These are phyloP conservation scores for Pythium rhizo-oryzae DNA, from an alignment of 352 stramenopile genomes.

Conservation along the genomic window DNA sequence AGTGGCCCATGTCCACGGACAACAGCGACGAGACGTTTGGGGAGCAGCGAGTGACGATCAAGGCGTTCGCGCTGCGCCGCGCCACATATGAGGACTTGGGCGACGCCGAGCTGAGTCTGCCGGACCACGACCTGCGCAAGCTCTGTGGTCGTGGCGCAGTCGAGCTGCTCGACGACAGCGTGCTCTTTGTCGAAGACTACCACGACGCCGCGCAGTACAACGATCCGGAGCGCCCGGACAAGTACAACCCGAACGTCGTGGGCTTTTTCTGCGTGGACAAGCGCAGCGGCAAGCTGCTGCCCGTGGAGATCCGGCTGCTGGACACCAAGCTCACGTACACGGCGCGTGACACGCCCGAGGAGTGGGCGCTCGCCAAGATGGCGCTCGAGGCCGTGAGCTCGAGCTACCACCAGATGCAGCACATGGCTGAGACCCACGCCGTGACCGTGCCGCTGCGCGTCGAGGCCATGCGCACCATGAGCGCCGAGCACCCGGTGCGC, in stretches of 20 bases:
- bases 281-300: background rate
- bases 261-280: conserved; percentile 20
- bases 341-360: conserved; percentile 6
- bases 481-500: conserved; percentile 8
- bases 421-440: conserved; percentile 26
- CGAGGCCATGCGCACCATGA: background rate
- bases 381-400: conserved; percentile 11
- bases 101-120: background rate
- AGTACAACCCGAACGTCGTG: conserved; percentile 22
- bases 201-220: conserved; percentile 15
- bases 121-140: background rate
- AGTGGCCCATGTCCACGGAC: conserved; percentile 29
- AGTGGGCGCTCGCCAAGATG: conserved; percentile 30
- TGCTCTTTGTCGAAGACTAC: conserved; percentile 20
- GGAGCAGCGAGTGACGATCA: conserved; percentile 34
- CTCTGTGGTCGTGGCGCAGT: conserved; percentile 4
- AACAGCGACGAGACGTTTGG: conserved; percentile 47
- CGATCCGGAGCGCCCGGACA: conserved; percentile 5
- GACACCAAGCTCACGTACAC: conserved; percentile 23
- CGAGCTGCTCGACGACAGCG: background rate
- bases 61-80: conserved; percentile 11
- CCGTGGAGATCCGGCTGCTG: conserved; percentile 19
- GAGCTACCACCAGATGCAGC: conserved; percentile 23
- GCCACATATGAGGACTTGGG: background rate
- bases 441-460: conserved; percentile 15